Percentiles rank a stretch among this genome's conserved stretches.
These are phyloP conservation scores for Juncus inflexus DNA, from an alignment of 176 grass and related monocot genomes.

Conservation along the genomic window DNA sequence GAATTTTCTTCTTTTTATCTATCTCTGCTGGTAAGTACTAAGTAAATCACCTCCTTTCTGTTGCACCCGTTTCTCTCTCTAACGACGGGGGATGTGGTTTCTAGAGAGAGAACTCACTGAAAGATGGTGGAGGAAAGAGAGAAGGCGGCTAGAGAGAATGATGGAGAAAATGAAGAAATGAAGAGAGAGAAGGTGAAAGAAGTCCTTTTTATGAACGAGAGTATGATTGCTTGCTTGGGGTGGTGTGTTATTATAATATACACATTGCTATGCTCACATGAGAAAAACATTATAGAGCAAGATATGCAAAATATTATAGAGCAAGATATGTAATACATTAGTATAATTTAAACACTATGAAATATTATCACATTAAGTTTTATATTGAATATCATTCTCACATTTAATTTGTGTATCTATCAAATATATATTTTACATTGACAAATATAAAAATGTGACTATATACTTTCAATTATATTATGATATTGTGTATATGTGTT, in stretches of 20 bases:
- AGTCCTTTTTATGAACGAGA: not conserved
- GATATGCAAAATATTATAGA: no score
- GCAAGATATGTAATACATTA: no score
- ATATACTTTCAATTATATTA: no score
- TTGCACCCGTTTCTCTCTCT: conserved; percentile 10
- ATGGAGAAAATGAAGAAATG: conserved; percentile 39
- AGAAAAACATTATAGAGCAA: not conserved
- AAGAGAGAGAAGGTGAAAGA: conserved; percentile 6
- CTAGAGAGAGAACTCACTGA: conserved; percentile 34
- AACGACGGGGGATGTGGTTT: not conserved
- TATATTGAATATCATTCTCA: no score
- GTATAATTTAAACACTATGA: no score
- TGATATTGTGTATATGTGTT: no score
- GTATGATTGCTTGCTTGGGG: no score
- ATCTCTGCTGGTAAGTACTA: conserved; percentile 3
- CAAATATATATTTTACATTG: no score
- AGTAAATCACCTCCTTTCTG: conserved; percentile 19
- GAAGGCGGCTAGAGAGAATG: conserved; percentile 27
- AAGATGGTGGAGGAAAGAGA: conserved; percentile 55
- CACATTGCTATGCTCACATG: conserved; percentile 39
- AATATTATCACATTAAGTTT: no score
- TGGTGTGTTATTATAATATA: conserved; percentile 17
- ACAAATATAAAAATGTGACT: no score
- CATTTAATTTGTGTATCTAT: no score
- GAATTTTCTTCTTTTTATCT: conserved; percentile 32